Evolutionary conservation across 73 alveolate genomes (phyloP), one percentile per base, ranked within the genome.

Genomic region (Effrenium voratum): DNA sequence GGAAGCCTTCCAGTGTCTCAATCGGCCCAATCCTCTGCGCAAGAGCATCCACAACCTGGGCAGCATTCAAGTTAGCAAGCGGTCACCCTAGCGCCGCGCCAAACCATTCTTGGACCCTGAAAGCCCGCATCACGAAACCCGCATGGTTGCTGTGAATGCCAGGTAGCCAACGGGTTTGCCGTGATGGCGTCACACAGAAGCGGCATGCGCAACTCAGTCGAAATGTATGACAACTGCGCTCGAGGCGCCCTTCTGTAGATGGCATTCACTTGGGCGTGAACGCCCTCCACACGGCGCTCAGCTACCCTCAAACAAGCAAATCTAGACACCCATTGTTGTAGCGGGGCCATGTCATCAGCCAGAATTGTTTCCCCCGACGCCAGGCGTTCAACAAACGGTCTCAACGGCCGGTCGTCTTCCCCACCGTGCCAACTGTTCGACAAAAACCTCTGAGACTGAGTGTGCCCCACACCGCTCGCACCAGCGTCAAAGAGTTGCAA

Each of bases 1-100:
- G 34, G 47, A 80, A 80, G 2, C 91, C 91, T 8, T 28, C 73
- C 68, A 80, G 40, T 80, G 72, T 45, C 22, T 80, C 91, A 32
- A 80, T 32, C 1, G 72, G 68, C 66, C 68, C 16, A 15, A 79
- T 43, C 2, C 45, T 44, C 26, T 43, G 63, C 8, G 90, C 90
- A 63, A 43, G 5, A 2, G 1, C 24, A 26, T 36, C 43, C 45
- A 79, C 45, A 2, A 41, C 90, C 90, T 79, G 28, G 44, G 15
- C 40, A 5, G 6, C n/a, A 41, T n/a, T n/a, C 4, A 36, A 40
- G 2, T 34, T 12, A 5, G 19, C 30, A 32, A 3, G 30, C 6
- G 3, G 36, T 28, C 30, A 34, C 26, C 46, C 30, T 5, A 30
- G 3, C 26, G 47, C 30, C 3, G 30, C 10, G 36, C 24, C 30